These are phyloP conservation scores for Saccharomyces hybrid DNA, from an alignment of 1,139 yeast species.

Conservation along the genomic window DNA sequence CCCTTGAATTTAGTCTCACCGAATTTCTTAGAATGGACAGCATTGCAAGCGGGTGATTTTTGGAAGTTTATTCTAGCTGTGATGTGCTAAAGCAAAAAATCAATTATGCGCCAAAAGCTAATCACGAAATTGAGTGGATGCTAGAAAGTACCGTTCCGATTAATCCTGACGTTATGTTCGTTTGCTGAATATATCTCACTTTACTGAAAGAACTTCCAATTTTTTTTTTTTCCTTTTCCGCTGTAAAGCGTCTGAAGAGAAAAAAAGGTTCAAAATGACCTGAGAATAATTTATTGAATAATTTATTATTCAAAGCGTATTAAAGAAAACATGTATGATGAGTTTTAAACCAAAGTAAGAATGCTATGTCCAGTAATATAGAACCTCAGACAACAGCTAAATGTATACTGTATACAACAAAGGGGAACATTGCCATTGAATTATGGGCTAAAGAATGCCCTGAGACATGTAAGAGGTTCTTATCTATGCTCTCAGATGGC, in stretches of 20 bases:
- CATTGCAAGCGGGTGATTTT: background rate
- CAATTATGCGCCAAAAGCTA: background rate
- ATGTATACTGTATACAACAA: slow-evolving; percentile 48
- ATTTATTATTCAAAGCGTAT: no score
- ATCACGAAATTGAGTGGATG: background rate
- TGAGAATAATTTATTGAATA: no score
- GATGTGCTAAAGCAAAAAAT: background rate
- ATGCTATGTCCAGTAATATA: slow-evolving; percentile 4
- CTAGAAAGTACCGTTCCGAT: background rate
- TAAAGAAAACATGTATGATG: background rate
- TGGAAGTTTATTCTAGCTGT: background rate
- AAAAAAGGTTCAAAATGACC: background rate
- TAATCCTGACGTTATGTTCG: background rate
- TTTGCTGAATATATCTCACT: background rate
- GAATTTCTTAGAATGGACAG: slow-evolving; percentile 6
- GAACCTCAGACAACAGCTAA: slow-evolving; percentile 61
- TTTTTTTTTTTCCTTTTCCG: background rate
- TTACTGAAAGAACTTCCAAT: background rate
- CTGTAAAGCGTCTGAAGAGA: background rate
- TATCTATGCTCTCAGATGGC: slow-evolving; percentile 43
- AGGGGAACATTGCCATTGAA: slow-evolving; percentile 55
- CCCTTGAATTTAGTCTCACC: slow-evolving; percentile 5
- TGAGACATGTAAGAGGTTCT: slow-evolving; percentile 39
- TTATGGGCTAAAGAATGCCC: slow-evolving; percentile 73
- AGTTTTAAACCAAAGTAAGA: background rate